A percentile compares a stretch with the other conserved stretches of the same genome.
Evolutionary conservation across 2,329 filamentous ascomycete genomes (phyloP).

Genomic region (Madurella fahalii): DNA sequence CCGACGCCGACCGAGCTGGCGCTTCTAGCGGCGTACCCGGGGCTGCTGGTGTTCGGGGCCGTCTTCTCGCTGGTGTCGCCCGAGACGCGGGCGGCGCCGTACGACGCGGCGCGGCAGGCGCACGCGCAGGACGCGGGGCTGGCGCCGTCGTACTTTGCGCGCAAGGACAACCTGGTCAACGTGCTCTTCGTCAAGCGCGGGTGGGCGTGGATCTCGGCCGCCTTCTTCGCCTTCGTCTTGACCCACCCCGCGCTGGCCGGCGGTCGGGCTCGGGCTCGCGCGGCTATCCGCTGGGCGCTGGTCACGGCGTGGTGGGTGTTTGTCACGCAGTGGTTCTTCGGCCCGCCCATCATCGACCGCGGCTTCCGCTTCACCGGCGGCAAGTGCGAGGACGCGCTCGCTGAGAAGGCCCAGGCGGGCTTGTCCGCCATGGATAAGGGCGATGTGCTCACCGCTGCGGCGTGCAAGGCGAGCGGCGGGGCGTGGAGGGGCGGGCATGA

Average conservation of each 20-base stretch:
- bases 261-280: conserved; percentile 41
- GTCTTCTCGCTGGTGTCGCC: conserved; percentile 77
- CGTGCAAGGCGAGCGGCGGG: conserved; percentile 79
- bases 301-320: conserved; percentile 78
- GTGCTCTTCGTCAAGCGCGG: conserved; percentile 89
- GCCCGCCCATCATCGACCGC: conserved; percentile 82
- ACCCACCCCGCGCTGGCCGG: conserved; percentile 57
- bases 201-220: conserved; percentile 83
- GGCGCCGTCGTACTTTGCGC: conserved; percentile 83
- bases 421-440: not conserved
- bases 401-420: conserved; percentile 39
- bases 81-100: conserved; percentile 58
- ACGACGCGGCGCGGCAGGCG: conserved; percentile 59
- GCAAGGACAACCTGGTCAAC: conserved; percentile 91
- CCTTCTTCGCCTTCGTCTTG: conserved; percentile 66
- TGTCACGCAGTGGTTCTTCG: conserved; percentile 96
- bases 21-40: conserved; percentile 68
- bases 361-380: conserved; percentile 87
- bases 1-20: conserved; percentile 65
- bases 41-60: conserved; percentile 74
- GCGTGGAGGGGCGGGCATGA: conserved; percentile 92
- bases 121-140: conserved; percentile 48
- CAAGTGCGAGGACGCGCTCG: conserved; percentile 62
- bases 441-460: conserved; percentile 62
- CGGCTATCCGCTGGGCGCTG: conserved; percentile 62